phyloP scores from a whole-genome alignment of 148 eudicot genomes.

The Rhododendron griersonianum region DNA sequence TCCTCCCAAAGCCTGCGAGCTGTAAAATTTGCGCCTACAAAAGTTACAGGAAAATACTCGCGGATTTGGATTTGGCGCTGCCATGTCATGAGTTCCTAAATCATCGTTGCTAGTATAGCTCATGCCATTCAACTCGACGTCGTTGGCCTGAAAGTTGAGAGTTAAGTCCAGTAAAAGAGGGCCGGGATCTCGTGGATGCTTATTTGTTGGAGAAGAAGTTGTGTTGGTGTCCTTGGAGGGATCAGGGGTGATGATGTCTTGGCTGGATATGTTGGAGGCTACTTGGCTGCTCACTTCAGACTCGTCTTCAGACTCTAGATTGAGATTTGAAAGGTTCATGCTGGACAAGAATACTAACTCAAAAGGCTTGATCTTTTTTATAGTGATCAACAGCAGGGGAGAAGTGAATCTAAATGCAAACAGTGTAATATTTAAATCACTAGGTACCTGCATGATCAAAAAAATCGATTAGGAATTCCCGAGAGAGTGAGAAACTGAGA shows the following conservation, averaged over 20 bases:
- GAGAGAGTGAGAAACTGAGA: background rate
- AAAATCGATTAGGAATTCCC: background rate
- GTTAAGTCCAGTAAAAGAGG: slow-evolving; percentile 33
- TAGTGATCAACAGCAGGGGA: background rate
- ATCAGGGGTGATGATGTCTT: slow-evolving; percentile 18
- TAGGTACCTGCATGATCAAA: slow-evolving; percentile 10
- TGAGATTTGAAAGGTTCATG: slow-evolving; percentile 31
- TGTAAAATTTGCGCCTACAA: slow-evolving; percentile 50
- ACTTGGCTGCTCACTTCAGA: slow-evolving; percentile 40
- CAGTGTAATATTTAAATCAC: background rate
- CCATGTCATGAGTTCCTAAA: slow-evolving; percentile 3
- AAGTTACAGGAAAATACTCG: slow-evolving; percentile 49
- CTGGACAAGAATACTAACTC: background rate
- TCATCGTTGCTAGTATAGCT: background rate
- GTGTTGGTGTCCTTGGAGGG: slow-evolving; percentile 16
- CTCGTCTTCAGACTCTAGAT: slow-evolving; percentile 38
- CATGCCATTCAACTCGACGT: background rate
- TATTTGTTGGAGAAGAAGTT: slow-evolving; percentile 7
- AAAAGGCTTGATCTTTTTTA: background rate
- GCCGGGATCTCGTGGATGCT: background rate
- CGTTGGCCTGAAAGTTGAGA: slow-evolving; percentile 21
- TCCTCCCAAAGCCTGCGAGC: slow-evolving; percentile 57
- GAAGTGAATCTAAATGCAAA: background rate
- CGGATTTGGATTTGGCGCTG: slow-evolving; percentile 4
- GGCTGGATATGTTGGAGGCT: slow-evolving; percentile 28